These are phyloP conservation scores for Xylariaceae sp. DNA, from an alignment of 2,329 filamentous ascomycete genomes.

Conservation along the genomic window DNA sequence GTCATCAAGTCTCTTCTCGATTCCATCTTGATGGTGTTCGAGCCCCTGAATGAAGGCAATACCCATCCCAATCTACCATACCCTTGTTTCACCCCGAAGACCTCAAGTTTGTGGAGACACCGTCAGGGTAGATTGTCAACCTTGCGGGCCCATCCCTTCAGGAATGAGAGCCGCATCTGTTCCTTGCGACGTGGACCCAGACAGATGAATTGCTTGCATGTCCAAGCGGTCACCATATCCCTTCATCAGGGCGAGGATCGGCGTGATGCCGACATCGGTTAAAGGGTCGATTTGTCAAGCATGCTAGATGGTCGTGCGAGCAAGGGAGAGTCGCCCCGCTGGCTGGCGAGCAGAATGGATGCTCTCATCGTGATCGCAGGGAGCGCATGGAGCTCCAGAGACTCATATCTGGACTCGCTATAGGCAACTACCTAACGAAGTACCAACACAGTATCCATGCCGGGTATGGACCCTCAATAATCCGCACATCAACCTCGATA, in stretches of 20 bases:
- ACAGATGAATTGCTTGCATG: constrained; percentile 21
- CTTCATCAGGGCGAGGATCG: constrained; percentile 26
- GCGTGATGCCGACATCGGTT: constrained; percentile 15
- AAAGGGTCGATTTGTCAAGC: background rate
- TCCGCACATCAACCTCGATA: no score
- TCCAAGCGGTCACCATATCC: constrained; percentile 14
- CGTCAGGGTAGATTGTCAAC: no score
- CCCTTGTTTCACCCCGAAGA: no score
- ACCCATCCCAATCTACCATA: no score
- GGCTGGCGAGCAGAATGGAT: background rate
- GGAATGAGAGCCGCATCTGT: background rate
- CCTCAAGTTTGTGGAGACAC: no score
- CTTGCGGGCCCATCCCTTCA: no score
- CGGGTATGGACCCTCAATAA: background rate
- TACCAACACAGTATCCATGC: background rate
- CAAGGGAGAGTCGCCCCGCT: background rate
- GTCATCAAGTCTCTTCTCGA: no score
- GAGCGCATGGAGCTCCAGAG: background rate
- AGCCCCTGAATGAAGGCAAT: no score
- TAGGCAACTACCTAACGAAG: background rate
- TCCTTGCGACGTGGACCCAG: constrained; percentile 22
- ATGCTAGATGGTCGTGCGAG: background rate
- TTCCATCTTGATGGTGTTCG: no score
- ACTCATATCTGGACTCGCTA: background rate
- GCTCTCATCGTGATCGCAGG: background rate